Evolutionary conservation across 768 basidiomycete genomes (phyloP).

Genomic region (Clitopilus passeckerianus): DNA sequence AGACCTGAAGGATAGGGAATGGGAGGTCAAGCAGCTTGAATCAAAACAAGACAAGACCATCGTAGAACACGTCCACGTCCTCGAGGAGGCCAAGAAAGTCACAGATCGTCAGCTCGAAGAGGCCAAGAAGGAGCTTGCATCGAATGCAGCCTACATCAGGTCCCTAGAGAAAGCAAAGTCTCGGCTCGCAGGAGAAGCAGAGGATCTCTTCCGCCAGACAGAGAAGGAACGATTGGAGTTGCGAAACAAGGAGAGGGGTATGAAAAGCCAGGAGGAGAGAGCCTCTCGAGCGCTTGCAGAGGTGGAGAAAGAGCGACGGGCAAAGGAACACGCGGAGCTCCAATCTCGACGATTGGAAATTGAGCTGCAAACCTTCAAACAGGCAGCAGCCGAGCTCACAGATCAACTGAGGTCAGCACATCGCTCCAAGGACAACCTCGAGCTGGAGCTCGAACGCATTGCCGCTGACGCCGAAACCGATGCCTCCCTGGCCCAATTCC

Average conservation of each 20-base stretch:
- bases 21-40: constrained; percentile 82
- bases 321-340: constrained; percentile 62
- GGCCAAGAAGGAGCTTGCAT: constrained; percentile 72
- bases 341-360: constrained; percentile 54
- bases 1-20: constrained; percentile 77
- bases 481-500: constrained; percentile 51
- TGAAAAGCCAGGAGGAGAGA: constrained; percentile 56
- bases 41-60: constrained; percentile 96
- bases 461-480: constrained; percentile 54
- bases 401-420: constrained; percentile 50
- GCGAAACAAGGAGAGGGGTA: constrained; percentile 65
- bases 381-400: constrained; percentile 51
- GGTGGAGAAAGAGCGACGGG: constrained; percentile 62
- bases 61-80: constrained; percentile 94
- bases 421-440: constrained; percentile 61
- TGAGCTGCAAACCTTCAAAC: constrained; percentile 51
- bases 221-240: constrained; percentile 65
- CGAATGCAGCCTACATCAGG: constrained; percentile 70
- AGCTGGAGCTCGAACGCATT: constrained; percentile 60
- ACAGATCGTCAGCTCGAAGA: constrained; percentile 88
- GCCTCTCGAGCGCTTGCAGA: constrained; percentile 50
- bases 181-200: constrained; percentile 71
- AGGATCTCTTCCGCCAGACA: constrained; percentile 73
- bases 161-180: constrained; percentile 82
- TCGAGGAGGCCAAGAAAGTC: constrained; percentile 92